Evolutionary conservation across 306 rosid genomes (phyloP), one percentile per base, ranked within the genome.

Genomic region (Bauhinia variegata): DNA sequence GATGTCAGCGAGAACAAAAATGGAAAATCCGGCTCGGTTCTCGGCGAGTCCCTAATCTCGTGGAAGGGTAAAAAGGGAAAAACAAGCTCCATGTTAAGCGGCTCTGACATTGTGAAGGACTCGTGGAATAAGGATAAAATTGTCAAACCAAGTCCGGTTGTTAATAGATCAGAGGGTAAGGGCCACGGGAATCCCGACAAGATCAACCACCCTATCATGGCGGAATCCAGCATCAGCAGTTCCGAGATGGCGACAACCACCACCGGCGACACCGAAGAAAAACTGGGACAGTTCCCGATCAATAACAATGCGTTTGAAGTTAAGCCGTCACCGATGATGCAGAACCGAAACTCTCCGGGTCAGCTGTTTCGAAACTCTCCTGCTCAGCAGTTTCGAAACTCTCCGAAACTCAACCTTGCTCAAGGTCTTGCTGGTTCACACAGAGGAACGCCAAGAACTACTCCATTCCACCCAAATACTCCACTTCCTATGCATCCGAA

Each of bases 1-100:
- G 59, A 37, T 6, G 58, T 76, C 2, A 84, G 8, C 50, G 33
- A 16, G 33, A 67, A 31, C 4, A 80, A 43, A 69, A n/a, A n/a
- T n/a, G n/a, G n/a, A n/a, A 75, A 60, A 51, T 0, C 14, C 0
- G 38, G 65, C 18, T 83, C 88, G 2, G 2, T 75, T 16, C 60
- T 78, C 13, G 80, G 83, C 17, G 76, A 68, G 0, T 37, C 78
- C 4, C 76, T 54, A 11, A 5, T n/a, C 6, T 74, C 50, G 0
- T 60, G 75, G 81, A 75, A 39, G 59, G 48, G 54, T 38, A 84
- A 69, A 38, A n/a, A 14, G 1, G 79, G 75, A 8, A 71, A 80
- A 51, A 4, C 69, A 1, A 55, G 74, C 9, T 68, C 79, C 4
- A 8, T 34, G 12, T 11, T 79, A 5, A 72, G 70, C 30, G 77